Evolutionary conservation across 1,284 basidiomycete genomes (phyloP), one percentile per base, ranked within the genome.

Genomic region (Apiotrichum domesticum): DNA sequence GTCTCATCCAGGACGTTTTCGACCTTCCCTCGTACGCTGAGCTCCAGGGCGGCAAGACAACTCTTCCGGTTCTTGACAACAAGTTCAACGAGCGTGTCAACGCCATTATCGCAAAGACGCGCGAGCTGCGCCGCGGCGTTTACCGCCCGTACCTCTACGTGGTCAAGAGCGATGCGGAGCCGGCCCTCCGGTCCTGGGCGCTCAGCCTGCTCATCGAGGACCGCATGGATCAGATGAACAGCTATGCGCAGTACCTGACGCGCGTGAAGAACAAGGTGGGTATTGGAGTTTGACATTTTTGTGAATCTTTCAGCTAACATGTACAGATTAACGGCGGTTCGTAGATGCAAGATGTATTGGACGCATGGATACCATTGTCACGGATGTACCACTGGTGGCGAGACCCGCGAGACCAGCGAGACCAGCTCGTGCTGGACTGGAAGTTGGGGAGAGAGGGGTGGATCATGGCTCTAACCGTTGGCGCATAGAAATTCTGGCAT

Each of bases 111-210:
- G 87, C 90, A 76, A 96, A 97, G 80, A 90, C 89, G 37, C 82
- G 93, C 15, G 92, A 96, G 77, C 56, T 76, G 47, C 69, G 80
- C 29, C 82, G 92, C 43, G 94, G 95, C 8, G 86, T 88, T 4
- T 98, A 98, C 77, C 86, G 87, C 70, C 90, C 92, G 13, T 90
- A 96, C 72, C 79, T 99, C n/a, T 98, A 98, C 73, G 80, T 98
- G 45, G 94, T 98, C 68, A 99, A 98, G 79, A 93, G 96, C 74
- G 96, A 98, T 68, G 95, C 93, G 56, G 96, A 98, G 77, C 90
- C 92, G 2, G 86, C 91, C 49, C 79, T 98, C 71, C 81, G 94
- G 58, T 83, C 92, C 64, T 98, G 94, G 94, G 96, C 95, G 0
- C 81, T 99, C 63, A 93, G 90, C 71, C 83, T 86, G 73, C 83